Base-by-base conservation (phyloP, 331 rosid genomes). In the Rosa hybrid region DNA sequence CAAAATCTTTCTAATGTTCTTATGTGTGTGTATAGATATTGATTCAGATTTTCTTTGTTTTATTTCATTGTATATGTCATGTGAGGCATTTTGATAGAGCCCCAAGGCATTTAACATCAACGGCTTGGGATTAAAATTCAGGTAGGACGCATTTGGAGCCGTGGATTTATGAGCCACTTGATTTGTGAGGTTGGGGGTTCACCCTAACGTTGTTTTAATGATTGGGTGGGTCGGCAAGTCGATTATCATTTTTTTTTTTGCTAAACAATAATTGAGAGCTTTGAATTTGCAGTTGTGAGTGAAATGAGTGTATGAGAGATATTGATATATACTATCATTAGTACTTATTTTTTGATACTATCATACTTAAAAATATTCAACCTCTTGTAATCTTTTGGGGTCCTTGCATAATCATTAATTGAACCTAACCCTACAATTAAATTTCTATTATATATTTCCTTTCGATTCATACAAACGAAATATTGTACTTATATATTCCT, bases 1-100 rank as follows among this genome's bases (percentile, higher is more conserved):
- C 68, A 82, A 87, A 88, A 89, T 87, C 90, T 87, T 84, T 85
- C 75, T 72, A 85, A 87, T 89, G 87, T 92, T 90, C 77, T 86
- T 78, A 81, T 65, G 41, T 73, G 65, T 75, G 45, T 77, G 65
- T 75, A 79, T 81, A 81, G 74, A 59, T 76, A 85, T 89, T 89
- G 74, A 34, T 80, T 77, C 42, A 54, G 27, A 78, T 57, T 78
- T 54, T 54, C 9, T 42, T 54, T 78, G 16, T 23, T n/a, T 75
- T 44, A 51, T 74, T 46, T 50, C 63, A n/a, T 72, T 49, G 34
- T 80, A 75, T 75, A 68, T 39, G 72, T 68, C 83, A 80, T 80
- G 79, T 74, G 83, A 54, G 49, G 41, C 77, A 25, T 23, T 39
- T 6, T 13, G 21, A 64, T 64, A 44, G 53, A 30, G 56, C 14